Conservation (phyloP, 2,329 filamentous ascomycete genomes). For the Fusarium transvaalense region DNA sequence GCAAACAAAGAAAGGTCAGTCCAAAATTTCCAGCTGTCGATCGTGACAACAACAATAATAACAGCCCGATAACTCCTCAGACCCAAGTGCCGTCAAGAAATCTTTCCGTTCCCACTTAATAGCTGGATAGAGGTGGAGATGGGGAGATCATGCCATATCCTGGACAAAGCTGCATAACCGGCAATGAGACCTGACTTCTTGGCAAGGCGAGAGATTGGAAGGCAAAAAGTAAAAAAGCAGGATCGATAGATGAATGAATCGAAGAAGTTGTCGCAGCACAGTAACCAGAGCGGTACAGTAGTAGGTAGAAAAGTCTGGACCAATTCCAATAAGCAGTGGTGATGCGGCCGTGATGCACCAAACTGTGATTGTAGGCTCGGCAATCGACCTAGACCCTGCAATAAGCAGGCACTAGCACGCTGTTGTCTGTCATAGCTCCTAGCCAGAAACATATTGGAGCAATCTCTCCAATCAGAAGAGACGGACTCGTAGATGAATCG, state of each 20-base stretch:
- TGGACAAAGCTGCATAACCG: not conserved
- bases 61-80: not conserved
- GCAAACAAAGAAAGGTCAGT: slow-evolving; percentile 27
- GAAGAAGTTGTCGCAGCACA: not conserved
- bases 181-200: not conserved
- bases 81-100: not conserved
- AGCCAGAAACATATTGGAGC: slow-evolving; percentile 15
- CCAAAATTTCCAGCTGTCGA: slow-evolving; percentile 8
- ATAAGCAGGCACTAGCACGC: slow-evolving; percentile 11
- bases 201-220: not conserved
- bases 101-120: slow-evolving; percentile 5
- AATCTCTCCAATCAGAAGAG: slow-evolving; percentile 24
- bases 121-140: not conserved
- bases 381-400: slow-evolving; percentile 8
- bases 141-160: not conserved
- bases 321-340: not conserved
- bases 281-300: not conserved
- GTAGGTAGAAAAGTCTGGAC: not conserved
- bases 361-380: slow-evolving; percentile 2
- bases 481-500: slow-evolving; percentile 10
- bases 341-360: slow-evolving; percentile 14
- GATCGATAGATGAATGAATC: not conserved
- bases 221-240: not conserved
- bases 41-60: not conserved
- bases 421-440: not conserved